A percentile compares a stretch with the other conserved stretches of the same genome.
phyloP scores from a whole-genome alignment of 2,329 filamentous ascomycete species.

The Drechslera avenae region DNA sequence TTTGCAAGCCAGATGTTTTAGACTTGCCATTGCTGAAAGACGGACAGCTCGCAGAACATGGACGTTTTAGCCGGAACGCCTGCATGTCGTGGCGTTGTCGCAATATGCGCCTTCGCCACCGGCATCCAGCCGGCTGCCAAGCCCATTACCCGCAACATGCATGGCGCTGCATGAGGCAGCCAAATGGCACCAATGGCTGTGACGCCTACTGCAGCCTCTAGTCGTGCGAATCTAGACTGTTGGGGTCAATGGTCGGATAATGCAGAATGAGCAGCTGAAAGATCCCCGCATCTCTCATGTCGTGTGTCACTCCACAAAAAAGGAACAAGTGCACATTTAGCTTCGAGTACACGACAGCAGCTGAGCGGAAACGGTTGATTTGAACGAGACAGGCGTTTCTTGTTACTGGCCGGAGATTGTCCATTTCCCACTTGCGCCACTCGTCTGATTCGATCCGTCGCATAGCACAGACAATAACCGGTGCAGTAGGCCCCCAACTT shows the following conservation, averaged over 20 bases:
- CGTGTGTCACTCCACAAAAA: slow-evolving; percentile 23
- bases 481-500: slow-evolving; percentile 12
- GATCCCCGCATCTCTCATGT: slow-evolving; percentile 24
- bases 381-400: slow-evolving; percentile 7
- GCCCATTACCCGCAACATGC: slow-evolving; percentile 13
- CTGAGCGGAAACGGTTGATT: slow-evolving; percentile 23
- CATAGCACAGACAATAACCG: slow-evolving; percentile 9
- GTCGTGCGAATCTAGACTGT: slow-evolving; percentile 16
- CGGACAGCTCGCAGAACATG: background rate
- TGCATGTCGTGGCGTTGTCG: slow-evolving; percentile 3
- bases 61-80: background rate
- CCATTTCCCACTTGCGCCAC: background rate
- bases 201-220: slow-evolving; percentile 1
- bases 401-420: slow-evolving; percentile 9
- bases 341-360: slow-evolving; percentile 14
- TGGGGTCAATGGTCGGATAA: slow-evolving; percentile 17
- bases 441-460: slow-evolving; percentile 7
- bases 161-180: slow-evolving; percentile 20
- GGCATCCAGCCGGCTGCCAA: slow-evolving; percentile 8
- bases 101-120: slow-evolving; percentile 12
- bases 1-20: background rate
- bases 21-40: background rate
- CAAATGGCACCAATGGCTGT: slow-evolving; percentile 10
- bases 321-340: slow-evolving; percentile 16
- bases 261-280: slow-evolving; percentile 18